Evolutionary conservation across 257 asterid genomes (phyloP).

Genomic region (Salvia rosmarinus): DNA sequence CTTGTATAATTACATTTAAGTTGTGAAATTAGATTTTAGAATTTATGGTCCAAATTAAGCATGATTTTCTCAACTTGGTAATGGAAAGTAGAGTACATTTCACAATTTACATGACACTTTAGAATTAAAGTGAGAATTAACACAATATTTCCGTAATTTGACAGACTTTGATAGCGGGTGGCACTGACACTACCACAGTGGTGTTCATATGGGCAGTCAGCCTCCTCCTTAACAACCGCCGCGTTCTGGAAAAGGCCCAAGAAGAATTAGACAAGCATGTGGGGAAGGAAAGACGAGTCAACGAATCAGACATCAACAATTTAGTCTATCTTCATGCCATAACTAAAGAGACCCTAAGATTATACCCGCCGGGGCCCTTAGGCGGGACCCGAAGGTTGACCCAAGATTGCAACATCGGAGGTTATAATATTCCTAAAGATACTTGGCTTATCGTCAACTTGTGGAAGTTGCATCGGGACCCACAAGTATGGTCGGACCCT

Average conservation of each 20-base stretch:
- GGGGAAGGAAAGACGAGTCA: background rate
- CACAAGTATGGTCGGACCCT: background rate
- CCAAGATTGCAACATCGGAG: background rate
- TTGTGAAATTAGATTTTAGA: too few species aligned
- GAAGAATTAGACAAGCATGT: conserved; percentile 6
- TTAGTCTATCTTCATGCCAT: conserved; percentile 9
- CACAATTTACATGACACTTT: too few species aligned
- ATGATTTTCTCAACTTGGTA: too few species aligned
- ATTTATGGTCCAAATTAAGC: too few species aligned
- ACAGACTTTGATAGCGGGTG: conserved; percentile 7
- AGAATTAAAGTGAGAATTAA: too few species aligned
- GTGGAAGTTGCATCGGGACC: conserved; percentile 29
- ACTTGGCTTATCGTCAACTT: conserved; percentile 10
- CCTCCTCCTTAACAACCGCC: background rate
- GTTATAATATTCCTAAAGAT: background rate
- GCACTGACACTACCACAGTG: background rate
- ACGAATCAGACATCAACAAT: background rate
- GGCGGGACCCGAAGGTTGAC: background rate
- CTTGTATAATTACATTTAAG: too few species aligned
- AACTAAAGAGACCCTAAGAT: background rate
- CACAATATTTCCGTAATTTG: too few species aligned
- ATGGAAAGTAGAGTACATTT: too few species aligned
- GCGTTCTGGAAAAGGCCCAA: background rate
- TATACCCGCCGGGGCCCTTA: conserved; percentile 13
- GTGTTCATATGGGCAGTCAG: conserved; percentile 1